Evolutionary conservation across 106 monocot genomes (phyloP).

Genomic region (Chionographis japonica): DNA sequence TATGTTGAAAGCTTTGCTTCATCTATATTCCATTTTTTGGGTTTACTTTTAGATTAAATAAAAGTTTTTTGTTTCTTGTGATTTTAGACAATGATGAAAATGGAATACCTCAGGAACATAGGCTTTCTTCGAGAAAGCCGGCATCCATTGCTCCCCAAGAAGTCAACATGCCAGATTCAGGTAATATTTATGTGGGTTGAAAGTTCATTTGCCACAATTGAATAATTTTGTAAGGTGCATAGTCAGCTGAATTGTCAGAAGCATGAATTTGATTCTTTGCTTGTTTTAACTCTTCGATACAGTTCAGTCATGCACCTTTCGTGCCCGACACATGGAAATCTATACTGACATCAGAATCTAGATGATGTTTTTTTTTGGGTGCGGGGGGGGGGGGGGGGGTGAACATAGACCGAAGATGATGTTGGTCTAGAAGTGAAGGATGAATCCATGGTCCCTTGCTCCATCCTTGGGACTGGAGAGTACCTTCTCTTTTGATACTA

Average conservation of each 20-base stretch:
- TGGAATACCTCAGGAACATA: conserved; percentile 8
- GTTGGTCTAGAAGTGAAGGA: too few relatives aligned
- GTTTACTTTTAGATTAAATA: too few relatives aligned
- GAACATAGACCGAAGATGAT: too few relatives aligned
- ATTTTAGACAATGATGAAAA: conserved; percentile 15
- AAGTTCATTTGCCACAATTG: neutral
- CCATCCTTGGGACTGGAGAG: too few relatives aligned
- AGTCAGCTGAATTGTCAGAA: neutral
- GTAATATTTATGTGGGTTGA: conserved; percentile 5
- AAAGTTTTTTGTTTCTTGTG: neutral
- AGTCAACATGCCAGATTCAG: conserved; percentile 4
- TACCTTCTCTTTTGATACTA: too few relatives aligned
- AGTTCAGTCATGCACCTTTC: neutral
- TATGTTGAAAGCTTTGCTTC: too few relatives aligned
- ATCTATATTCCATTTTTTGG: too few relatives aligned
- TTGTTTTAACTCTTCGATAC: neutral
- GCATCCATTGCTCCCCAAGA: conserved; percentile 15
- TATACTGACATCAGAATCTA: too few relatives aligned
- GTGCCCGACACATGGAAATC: neutral
- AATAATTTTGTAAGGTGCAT: neutral
- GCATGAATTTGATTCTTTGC: neutral
- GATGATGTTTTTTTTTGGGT: too few relatives aligned
- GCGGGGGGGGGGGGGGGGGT: too few relatives aligned
- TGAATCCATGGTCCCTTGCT: too few relatives aligned
- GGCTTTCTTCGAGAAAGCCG: conserved; percentile 9